These are phyloP conservation scores for Cytospora chrysosperma DNA, from an alignment of 2,329 filamentous ascomycete species.

Conservation along the genomic window DNA sequence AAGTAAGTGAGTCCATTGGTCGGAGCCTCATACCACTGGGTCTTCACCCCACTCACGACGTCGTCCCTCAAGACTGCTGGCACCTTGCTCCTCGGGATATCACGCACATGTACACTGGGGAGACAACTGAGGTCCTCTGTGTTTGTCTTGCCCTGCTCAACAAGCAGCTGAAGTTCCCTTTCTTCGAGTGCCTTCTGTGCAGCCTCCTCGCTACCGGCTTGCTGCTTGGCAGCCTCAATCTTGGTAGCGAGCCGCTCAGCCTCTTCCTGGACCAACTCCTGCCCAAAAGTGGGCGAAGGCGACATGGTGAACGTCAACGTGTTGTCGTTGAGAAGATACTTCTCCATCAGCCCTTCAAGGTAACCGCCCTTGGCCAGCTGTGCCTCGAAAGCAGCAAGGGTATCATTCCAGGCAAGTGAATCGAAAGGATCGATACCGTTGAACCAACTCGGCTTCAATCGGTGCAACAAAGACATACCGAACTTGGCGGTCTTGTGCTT, in stretches of 20 bases:
- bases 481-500: constrained; percentile 98
- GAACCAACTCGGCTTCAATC: constrained; percentile 91
- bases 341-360: constrained; percentile 80
- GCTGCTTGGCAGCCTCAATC: constrained; percentile 66
- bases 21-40: constrained; percentile 88
- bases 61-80: constrained; percentile 60
- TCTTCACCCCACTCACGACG: constrained; percentile 61
- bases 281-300: constrained; percentile 72
- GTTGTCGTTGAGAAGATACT: constrained; percentile 85
- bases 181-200: constrained; percentile 71
- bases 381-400: constrained; percentile 76
- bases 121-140: constrained; percentile 83
- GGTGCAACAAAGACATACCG: constrained; percentile 85
- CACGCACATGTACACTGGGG: constrained; percentile 82
- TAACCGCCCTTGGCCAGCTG: constrained; percentile 75
- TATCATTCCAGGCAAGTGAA: constrained; percentile 87
- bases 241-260: constrained; percentile 69
- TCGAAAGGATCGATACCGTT: constrained; percentile 92
- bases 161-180: constrained; percentile 76
- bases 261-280: constrained; percentile 76
- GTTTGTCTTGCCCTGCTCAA: constrained; percentile 80
- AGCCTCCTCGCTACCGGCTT: constrained; percentile 68
- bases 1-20: constrained; percentile 98
- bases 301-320: constrained; percentile 93
- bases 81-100: constrained; percentile 80